Evolutionary conservation across 768 basidiomycete genomes (phyloP).

Genomic region (Lactifluus hygrophoroides): DNA sequence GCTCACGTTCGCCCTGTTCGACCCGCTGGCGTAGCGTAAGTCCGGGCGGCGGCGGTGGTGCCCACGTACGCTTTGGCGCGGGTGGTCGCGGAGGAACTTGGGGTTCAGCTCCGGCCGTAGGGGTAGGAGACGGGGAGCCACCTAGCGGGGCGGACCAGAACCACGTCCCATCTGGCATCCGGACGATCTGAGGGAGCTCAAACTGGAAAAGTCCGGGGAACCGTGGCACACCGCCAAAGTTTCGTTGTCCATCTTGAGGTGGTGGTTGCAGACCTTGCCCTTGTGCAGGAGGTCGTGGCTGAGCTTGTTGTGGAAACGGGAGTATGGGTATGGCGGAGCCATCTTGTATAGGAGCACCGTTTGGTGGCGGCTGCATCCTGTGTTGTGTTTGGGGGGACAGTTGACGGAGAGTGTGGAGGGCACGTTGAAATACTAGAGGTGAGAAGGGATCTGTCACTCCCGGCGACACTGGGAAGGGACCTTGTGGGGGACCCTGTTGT

Average conservation of each 20-base stretch:
- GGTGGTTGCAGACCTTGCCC: conserved; percentile 11
- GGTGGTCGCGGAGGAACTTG: conserved; percentile 24
- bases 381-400: neutral
- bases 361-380: neutral
- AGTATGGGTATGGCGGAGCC: conserved; percentile 18
- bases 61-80: conserved; percentile 43
- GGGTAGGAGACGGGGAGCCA: neutral
- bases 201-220: conserved; percentile 16
- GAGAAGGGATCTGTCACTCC: neutral
- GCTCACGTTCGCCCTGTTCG: conserved; percentile 63
- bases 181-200: conserved; percentile 14
- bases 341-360: neutral
- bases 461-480: neutral
- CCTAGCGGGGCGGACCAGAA: conserved; percentile 12
- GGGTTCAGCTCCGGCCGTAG: neutral
- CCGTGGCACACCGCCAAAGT: conserved; percentile 7
- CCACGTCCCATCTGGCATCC: conserved; percentile 11
- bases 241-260: conserved; percentile 10
- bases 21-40: conserved; percentile 64
- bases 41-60: conserved; percentile 54
- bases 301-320: conserved; percentile 9
- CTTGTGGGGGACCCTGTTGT: neutral
- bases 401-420: conserved; percentile 2
- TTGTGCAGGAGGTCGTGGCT: conserved; percentile 11
- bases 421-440: neutral